A percentile compares a stretch with the other conserved stretches of the same genome.
phyloP scores from a whole-genome alignment of 805 yeast species.

The Torulaspora indica region DNA sequence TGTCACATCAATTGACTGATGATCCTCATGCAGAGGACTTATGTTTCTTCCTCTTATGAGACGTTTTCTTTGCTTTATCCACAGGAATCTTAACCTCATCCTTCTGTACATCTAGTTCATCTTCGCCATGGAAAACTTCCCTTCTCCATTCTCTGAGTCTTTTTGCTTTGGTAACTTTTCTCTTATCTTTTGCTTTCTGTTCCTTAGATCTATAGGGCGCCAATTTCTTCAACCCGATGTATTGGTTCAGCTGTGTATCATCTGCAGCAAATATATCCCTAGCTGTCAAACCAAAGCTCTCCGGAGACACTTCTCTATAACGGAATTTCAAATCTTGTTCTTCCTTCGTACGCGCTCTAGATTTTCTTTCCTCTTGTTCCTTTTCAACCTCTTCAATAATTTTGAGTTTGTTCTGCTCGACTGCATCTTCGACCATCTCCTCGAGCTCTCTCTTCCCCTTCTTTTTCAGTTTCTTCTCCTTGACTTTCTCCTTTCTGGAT shows the following conservation, averaged over 20 bases:
- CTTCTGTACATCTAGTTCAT: constrained; percentile 38
- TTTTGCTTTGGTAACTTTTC: constrained; percentile 77
- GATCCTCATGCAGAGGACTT: constrained; percentile 4
- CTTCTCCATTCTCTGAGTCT: constrained; percentile 87
- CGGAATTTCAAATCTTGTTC: constrained; percentile 56
- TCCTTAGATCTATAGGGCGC: constrained; percentile 88
- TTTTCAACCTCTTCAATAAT: constrained; percentile 66
- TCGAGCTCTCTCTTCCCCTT: constrained; percentile 57
- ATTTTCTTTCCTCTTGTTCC: constrained; percentile 47
- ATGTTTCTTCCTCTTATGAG: constrained; percentile 11
- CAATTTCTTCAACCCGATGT: constrained; percentile 82
- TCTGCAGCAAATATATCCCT: constrained; percentile 88
- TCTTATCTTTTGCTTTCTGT: constrained; percentile 65
- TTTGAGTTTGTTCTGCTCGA: constrained; percentile 65
- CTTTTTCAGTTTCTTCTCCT: constrained; percentile 54
- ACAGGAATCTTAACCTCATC: constrained; percentile 26
- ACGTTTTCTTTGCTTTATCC: constrained; percentile 6
- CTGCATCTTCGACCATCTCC: constrained; percentile 68
- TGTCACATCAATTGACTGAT: background rate
- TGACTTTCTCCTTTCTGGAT: constrained; percentile 43
- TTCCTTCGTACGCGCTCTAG: constrained; percentile 48
- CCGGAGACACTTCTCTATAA: constrained; percentile 94
- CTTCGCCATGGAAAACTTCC: constrained; percentile 63
- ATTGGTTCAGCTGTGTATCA: constrained; percentile 78
- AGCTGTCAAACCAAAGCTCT: constrained; percentile 76